Conservation (phyloP, 345 rosid genomes). For the Dipteronia sinensis region DNA sequence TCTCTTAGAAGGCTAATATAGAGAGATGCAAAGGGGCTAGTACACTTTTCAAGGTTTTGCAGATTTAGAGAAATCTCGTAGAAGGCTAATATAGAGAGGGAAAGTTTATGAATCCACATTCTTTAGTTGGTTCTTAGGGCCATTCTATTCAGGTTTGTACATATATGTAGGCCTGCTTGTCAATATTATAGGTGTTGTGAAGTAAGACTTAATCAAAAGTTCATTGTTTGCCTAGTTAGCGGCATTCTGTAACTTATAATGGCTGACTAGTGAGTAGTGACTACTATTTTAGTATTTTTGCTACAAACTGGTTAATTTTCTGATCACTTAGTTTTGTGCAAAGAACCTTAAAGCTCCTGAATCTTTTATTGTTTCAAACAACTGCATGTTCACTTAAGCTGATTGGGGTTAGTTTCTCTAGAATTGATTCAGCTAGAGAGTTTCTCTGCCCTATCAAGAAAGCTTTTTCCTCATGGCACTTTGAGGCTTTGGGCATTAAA, state of each 20-base stretch:
- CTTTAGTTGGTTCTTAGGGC: constrained; percentile 4
- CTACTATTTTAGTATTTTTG: not conserved
- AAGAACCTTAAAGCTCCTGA: not conserved
- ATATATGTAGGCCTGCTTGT: not conserved
- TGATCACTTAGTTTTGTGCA: not conserved
- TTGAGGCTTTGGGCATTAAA: not conserved
- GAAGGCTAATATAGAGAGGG: not conserved
- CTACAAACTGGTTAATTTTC: not conserved
- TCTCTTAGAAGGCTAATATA: not conserved
- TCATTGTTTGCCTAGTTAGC: not conserved
- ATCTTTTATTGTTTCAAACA: not conserved
- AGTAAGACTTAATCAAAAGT: not conserved
- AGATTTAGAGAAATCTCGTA: not conserved
- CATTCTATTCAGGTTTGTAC: not conserved
- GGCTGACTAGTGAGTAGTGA: no score
- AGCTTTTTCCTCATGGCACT: not conserved
- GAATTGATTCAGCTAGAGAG: constrained; percentile 4
- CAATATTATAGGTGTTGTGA: not conserved
- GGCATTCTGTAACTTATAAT: not conserved
- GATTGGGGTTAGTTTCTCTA: not conserved
- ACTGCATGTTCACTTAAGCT: not conserved
- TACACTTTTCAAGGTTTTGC: not conserved
- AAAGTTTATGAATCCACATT: not conserved
- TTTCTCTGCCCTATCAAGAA: not conserved
- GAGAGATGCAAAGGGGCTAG: not conserved